phyloP scores from a whole-genome alignment of 495 filamentous ascomycete species.

The Neurospora hispaniola region DNA sequence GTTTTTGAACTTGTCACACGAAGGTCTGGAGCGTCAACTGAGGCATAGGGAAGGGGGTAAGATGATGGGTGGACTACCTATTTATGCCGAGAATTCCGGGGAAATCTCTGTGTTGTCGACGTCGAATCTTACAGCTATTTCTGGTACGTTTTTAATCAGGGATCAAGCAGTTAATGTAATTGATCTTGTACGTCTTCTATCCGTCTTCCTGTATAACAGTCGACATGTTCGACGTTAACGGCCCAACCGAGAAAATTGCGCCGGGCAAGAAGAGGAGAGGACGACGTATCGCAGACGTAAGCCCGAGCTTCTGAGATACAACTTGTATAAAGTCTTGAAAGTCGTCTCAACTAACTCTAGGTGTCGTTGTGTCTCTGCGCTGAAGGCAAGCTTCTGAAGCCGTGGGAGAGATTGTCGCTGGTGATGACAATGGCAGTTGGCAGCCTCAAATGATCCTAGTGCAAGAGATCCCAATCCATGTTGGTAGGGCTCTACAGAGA shows the following conservation, averaged over 20 bases:
- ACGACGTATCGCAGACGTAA: background rate
- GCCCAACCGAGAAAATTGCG: background rate
- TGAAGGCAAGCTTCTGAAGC: background rate
- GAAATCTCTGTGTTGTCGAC: too few species aligned
- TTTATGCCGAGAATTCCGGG: too few species aligned
- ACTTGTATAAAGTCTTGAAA: background rate
- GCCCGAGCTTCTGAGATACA: background rate
- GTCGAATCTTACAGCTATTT: too few species aligned
- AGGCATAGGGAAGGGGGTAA: background rate
- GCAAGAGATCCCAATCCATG: background rate
- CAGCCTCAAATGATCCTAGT: background rate
- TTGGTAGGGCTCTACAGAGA: background rate
- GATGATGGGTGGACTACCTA: background rate
- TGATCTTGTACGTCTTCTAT: too few species aligned
- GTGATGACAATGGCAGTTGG: background rate
- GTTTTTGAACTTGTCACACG: background rate
- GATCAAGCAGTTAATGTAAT: too few species aligned
- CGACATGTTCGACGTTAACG: background rate
- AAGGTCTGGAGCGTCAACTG: background rate
- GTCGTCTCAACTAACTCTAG: background rate
- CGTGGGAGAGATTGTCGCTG: background rate
- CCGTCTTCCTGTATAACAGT: too few species aligned
- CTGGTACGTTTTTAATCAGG: too few species aligned
- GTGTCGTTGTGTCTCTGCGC: background rate
- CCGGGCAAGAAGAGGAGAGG: background rate